These are phyloP conservation scores for Saturnispora sanitii DNA, from an alignment of 805 yeast genomes.

Conservation along the genomic window DNA sequence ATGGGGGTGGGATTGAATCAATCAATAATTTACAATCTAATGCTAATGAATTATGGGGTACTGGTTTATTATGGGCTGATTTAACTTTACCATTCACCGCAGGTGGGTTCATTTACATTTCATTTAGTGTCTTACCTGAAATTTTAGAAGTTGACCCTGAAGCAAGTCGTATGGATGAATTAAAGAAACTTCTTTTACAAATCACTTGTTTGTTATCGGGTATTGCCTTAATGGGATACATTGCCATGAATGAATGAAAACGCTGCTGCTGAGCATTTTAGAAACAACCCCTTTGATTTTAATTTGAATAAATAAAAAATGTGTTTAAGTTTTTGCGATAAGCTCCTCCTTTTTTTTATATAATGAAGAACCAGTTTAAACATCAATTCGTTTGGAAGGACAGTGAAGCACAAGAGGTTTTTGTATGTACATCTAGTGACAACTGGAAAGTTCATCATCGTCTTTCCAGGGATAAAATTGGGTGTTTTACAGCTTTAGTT, in stretches of 20 bases:
- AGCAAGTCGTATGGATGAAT: slow-evolving; percentile 30
- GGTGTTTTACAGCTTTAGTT: slow-evolving; percentile 13
- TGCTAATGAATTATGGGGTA: slow-evolving; percentile 11
- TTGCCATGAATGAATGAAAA: slow-evolving; percentile 37
- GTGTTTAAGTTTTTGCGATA: neutral
- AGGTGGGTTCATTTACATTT: slow-evolving; percentile 67
- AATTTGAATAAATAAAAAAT: no score
- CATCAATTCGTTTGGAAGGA: slow-evolving; percentile 2
- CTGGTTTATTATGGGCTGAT: slow-evolving; percentile 24
- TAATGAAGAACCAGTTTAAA: slow-evolving; percentile 6
- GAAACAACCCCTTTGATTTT: neutral
- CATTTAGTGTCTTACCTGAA: slow-evolving; percentile 71
- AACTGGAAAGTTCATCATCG: slow-evolving; percentile 42
- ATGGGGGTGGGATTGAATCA: slow-evolving; percentile 7
- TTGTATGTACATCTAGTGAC: slow-evolving; percentile 52
- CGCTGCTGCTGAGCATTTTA: slow-evolving; percentile 2
- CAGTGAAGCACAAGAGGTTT: slow-evolving; percentile 25
- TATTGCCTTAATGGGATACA: slow-evolving; percentile 44
- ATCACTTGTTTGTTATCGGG: slow-evolving; percentile 43
- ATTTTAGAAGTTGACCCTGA: slow-evolving; percentile 36
- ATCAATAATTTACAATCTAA: no score
- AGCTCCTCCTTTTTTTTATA: neutral
- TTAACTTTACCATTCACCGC: slow-evolving; percentile 62
- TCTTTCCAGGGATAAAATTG: slow-evolving; percentile 31
- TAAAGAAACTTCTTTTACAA: slow-evolving; percentile 35